A percentile compares a stretch with the other conserved stretches of the same genome.
phyloP scores from a whole-genome alignment of 208 protist genomes.

The Leptomonas seymouri region DNA sequence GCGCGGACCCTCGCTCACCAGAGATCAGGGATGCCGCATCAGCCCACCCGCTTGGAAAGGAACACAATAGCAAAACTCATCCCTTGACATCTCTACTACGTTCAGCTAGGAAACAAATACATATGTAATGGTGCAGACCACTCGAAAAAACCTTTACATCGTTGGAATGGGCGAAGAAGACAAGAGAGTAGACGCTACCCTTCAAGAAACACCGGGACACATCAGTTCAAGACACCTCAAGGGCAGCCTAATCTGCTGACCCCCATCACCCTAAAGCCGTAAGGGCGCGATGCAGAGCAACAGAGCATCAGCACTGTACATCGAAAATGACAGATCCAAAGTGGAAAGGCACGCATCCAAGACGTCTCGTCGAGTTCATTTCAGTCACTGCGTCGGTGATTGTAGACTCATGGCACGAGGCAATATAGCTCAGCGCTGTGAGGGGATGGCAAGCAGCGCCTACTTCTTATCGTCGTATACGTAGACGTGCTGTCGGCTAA shows the following conservation, averaged over 20 bases:
- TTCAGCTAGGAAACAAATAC: not conserved
- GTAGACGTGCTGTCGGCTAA: constrained; percentile 83
- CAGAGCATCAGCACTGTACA: not conserved
- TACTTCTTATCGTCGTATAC: constrained; percentile 86
- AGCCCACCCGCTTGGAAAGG: not conserved
- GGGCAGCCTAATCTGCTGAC: too few relatives aligned
- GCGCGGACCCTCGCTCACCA: not conserved
- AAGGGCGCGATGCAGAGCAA: too few relatives aligned
- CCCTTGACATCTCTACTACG: not conserved
- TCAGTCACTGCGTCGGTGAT: not conserved
- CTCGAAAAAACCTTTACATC: not conserved
- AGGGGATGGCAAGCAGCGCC: too few relatives aligned
- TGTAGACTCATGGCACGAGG: not conserved
- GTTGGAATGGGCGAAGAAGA: not conserved
- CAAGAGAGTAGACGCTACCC: not conserved
- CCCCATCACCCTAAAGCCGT: too few relatives aligned
- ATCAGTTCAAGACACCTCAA: not conserved
- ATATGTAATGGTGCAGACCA: not conserved
- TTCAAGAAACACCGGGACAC: not conserved
- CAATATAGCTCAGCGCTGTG: too few relatives aligned
- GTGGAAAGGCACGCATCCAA: not conserved
- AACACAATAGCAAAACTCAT: not conserved
- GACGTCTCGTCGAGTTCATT: not conserved
- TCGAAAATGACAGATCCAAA: not conserved
- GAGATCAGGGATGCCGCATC: not conserved